Conservation (phyloP, 2,329 filamentous ascomycete species). For the Aquanectria penicillioides region DNA sequence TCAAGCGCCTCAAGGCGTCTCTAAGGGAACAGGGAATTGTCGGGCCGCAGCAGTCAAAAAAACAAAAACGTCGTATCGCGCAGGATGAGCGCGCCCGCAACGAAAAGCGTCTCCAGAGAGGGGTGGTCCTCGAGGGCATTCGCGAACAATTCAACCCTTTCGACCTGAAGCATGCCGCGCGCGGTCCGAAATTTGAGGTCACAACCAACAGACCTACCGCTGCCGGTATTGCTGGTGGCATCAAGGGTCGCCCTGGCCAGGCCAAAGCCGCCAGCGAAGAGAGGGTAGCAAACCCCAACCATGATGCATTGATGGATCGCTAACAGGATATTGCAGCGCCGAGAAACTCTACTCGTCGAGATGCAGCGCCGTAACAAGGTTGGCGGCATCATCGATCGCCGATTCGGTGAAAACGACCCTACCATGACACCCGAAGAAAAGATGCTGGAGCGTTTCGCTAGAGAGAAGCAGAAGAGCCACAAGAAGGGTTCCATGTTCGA, state of each 20-base stretch:
- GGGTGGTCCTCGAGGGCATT: slow-evolving; percentile 83
- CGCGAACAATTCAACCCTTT: slow-evolving; percentile 98
- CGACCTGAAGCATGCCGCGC: slow-evolving; percentile 83
- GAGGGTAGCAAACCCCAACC: slow-evolving; percentile 62
- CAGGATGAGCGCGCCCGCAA: slow-evolving; percentile 71
- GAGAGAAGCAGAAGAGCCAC: slow-evolving; percentile 83
- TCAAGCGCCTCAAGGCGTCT: slow-evolving; percentile 94
- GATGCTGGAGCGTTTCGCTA: slow-evolving; percentile 89
- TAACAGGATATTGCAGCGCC: slow-evolving; percentile 61
- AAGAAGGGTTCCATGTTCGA: slow-evolving; percentile 88
- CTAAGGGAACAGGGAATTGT: slow-evolving; percentile 89
- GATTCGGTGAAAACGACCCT: slow-evolving; percentile 95
- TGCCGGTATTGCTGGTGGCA: slow-evolving; percentile 64
- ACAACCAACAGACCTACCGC: slow-evolving; percentile 71
- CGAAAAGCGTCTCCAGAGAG: slow-evolving; percentile 80
- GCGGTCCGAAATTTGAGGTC: slow-evolving; percentile 86
- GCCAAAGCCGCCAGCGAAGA: slow-evolving; percentile 90
- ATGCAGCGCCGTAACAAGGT: slow-evolving; percentile 91
- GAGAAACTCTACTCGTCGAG: slow-evolving; percentile 86
- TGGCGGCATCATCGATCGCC: slow-evolving; percentile 89
- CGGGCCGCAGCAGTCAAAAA: slow-evolving; percentile 93
- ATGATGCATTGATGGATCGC: background rate
- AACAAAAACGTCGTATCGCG: slow-evolving; percentile 82
- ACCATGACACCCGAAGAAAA: slow-evolving; percentile 93
- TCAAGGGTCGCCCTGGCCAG: slow-evolving; percentile 81